Evolutionary conservation across 208 protist species (phyloP).

Genomic region (Leishmania gerbilli): DNA sequence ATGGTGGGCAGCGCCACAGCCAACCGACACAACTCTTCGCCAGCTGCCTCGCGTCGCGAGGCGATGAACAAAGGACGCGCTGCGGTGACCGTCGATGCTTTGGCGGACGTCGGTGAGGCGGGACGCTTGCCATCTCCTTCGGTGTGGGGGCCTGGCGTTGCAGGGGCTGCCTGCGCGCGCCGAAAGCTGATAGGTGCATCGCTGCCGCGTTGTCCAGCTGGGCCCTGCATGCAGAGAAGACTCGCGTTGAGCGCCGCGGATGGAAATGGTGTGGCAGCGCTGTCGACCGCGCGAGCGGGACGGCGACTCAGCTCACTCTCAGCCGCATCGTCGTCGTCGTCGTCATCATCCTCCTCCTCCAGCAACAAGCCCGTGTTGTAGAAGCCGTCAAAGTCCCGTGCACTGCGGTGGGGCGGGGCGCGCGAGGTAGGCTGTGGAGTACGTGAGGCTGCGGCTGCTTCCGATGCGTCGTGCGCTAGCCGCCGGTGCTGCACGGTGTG

Average conservation of each 20-base stretch:
- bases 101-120: not conserved
- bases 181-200: not conserved
- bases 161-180: not conserved
- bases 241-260: not conserved
- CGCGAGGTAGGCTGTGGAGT: not conserved
- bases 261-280: too few relatives aligned
- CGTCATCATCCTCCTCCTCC: constrained; percentile 9
- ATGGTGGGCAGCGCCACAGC: constrained; percentile 14
- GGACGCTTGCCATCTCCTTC: not conserved
- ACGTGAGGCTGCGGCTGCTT: not conserved
- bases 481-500: not conserved
- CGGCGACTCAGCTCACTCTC: not conserved
- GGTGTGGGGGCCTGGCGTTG: not conserved
- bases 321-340: constrained; percentile 10
- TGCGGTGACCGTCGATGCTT: not conserved
- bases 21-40: not conserved
- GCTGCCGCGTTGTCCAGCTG: not conserved
- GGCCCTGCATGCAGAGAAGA: not conserved
- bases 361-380: constrained; percentile 25
- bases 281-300: not conserved
- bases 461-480: too few relatives aligned
- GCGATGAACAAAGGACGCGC: not conserved
- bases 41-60: not conserved
- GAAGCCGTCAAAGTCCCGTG: constrained; percentile 20
- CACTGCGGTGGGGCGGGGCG: not conserved